Conservation (phyloP, 257 asterid species). For the Salvia splendens region DNA sequence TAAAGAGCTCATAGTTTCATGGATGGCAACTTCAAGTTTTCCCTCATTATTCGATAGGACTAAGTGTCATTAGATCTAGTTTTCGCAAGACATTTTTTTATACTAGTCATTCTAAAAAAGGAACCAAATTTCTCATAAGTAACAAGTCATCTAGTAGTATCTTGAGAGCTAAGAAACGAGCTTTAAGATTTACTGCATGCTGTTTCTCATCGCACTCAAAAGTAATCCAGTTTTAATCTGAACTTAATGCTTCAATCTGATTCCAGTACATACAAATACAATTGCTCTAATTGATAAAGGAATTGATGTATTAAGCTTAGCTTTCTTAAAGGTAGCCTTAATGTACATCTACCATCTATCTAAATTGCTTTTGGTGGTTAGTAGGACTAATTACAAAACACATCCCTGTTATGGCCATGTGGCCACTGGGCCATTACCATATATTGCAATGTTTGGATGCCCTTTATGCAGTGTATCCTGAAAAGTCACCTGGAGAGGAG, state of each 20-base stretch:
- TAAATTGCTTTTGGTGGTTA: background rate
- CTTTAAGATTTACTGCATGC: background rate
- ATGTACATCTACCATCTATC: slow-evolving; percentile 16
- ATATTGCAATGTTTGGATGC: too few relatives aligned
- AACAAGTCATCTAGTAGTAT: background rate
- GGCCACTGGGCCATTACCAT: too few relatives aligned
- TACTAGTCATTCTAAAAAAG: slow-evolving; percentile 2
- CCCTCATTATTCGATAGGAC: background rate
- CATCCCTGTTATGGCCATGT: too few relatives aligned
- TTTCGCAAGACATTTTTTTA: background rate
- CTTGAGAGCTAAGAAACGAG: slow-evolving; percentile 1
- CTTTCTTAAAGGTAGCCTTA: background rate
- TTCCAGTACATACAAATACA: background rate
- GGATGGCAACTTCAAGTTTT: background rate
- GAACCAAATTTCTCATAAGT: background rate
- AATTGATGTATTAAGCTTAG: background rate
- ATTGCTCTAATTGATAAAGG: slow-evolving; percentile 12
- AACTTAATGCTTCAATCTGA: slow-evolving; percentile 16
- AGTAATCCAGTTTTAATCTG: background rate
- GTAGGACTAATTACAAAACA: background rate
- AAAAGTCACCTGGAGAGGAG: too few relatives aligned
- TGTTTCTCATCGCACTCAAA: background rate
- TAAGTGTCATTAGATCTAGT: background rate
- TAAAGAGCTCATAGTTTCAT: background rate
- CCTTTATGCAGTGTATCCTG: too few relatives aligned